These are phyloP conservation scores for Vigna trinervia DNA, from an alignment of 306 rosid species.

Conservation along the genomic window DNA sequence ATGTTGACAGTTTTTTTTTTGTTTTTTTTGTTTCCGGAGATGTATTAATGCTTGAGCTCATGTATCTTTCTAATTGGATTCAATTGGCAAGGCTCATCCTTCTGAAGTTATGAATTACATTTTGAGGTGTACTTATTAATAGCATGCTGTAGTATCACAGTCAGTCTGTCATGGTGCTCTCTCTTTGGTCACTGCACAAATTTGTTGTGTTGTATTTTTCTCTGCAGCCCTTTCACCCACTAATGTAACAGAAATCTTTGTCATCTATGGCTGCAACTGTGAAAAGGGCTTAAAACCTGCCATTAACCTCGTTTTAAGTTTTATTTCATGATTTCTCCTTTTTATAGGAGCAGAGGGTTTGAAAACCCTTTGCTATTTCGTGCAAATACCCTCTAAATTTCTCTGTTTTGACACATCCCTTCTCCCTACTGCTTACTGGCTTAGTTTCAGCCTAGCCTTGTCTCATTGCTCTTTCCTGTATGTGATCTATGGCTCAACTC, in stretches of 20 bases:
- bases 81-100: conserved; percentile 31
- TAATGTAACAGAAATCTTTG: background rate
- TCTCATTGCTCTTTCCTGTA: background rate
- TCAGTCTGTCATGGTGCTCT: background rate
- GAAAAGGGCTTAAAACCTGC: background rate
- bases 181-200: background rate
- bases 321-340: background rate
- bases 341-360: background rate
- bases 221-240: background rate
- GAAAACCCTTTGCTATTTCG: background rate
- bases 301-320: background rate
- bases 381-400: background rate
- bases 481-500: background rate
- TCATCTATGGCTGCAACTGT: background rate
- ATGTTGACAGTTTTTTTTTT: conserved; percentile 24
- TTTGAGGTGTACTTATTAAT: conserved; percentile 22
- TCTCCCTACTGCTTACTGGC: background rate
- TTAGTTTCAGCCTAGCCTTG: background rate
- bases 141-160: background rate
- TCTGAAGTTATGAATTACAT: conserved; percentile 16
- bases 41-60: conserved; percentile 7
- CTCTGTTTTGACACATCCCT: background rate
- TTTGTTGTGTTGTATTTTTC: background rate
- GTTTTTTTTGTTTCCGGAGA: background rate
- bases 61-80: conserved; percentile 18